Evolutionary conservation across 23 red algal species (phyloP).

Genomic region (Gracilaria gracilis): DNA sequence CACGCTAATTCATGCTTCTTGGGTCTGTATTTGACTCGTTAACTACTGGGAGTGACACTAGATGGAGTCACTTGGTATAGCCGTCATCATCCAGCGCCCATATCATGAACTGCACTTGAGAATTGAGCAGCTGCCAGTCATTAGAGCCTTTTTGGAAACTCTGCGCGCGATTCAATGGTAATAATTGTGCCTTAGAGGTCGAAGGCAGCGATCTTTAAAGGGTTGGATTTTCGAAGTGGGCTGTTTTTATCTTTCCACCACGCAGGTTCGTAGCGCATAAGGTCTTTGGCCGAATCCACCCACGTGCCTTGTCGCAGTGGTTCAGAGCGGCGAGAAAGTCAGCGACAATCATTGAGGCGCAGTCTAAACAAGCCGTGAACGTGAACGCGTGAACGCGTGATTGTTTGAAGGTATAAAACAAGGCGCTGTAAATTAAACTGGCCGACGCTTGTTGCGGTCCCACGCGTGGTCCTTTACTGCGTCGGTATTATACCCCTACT

Average conservation of each 20-base stretch:
- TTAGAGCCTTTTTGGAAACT: constrained; percentile 66
- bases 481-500: too few species aligned
- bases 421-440: too few species aligned
- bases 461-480: too few species aligned
- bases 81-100: constrained; percentile 35
- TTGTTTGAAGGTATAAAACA: too few species aligned
- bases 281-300: background rate
- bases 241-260: constrained; percentile 23
- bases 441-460: too few species aligned
- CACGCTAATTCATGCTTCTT: too few species aligned
- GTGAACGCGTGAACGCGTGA: too few species aligned
- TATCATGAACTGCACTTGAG: constrained; percentile 29
- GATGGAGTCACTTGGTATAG: too few species aligned
- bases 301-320: constrained; percentile 13
- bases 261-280: constrained; percentile 40
- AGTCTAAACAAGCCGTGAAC: too few species aligned
- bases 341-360: too few species aligned
- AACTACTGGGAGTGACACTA: too few species aligned
- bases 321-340: background rate
- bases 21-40: too few species aligned
- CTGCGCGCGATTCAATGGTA: constrained; percentile 46
- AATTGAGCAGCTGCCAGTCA: constrained; percentile 38
- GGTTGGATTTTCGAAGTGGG: background rate
- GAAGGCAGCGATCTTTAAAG: constrained; percentile 66
- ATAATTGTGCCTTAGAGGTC: constrained; percentile 80